Percentiles rank a stretch among this genome's conserved stretches.
These are phyloP conservation scores for Lepidium sativum DNA, from an alignment of 345 rosid species.

Conservation along the genomic window DNA sequence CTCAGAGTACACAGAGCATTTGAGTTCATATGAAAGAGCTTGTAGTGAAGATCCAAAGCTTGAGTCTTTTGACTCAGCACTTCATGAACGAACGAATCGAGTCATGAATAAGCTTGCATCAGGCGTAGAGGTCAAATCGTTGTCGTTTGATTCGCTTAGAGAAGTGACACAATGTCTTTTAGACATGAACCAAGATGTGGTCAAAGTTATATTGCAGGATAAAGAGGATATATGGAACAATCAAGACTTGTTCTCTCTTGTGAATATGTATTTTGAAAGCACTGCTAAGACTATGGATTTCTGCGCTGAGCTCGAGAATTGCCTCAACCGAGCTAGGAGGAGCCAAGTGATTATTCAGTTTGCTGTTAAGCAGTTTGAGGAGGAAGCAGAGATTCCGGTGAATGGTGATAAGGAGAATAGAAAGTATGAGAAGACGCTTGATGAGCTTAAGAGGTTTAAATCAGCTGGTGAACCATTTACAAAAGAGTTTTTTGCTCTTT, in stretches of 20 bases:
- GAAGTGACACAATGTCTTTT: conserved; percentile 64
- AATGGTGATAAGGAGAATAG: conserved; percentile 21
- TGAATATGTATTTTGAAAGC: conserved; percentile 58
- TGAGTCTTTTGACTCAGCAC: conserved; percentile 49
- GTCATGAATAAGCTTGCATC: conserved; percentile 49
- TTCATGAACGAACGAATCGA: conserved; percentile 55
- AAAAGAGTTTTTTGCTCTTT: conserved; percentile 48
- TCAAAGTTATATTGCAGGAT: conserved; percentile 53
- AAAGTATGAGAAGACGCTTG: conserved; percentile 52
- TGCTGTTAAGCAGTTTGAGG: conserved; percentile 55
- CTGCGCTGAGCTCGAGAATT: conserved; percentile 59
- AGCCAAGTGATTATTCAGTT: conserved; percentile 60
- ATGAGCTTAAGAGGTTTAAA: conserved; percentile 57
- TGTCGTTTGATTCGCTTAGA: conserved; percentile 69
- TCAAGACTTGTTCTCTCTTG: conserved; percentile 49
- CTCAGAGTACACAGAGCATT: conserved; percentile 34
- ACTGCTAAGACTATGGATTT: conserved; percentile 62
- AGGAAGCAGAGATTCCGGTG: conserved; percentile 28
- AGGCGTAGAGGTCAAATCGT: conserved; percentile 44
- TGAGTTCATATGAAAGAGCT: conserved; percentile 65
- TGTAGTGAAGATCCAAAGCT: conserved; percentile 64
- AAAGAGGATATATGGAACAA: conserved; percentile 74
- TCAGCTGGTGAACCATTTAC: conserved; percentile 62
- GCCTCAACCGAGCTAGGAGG: conserved; percentile 56
- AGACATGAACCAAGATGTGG: conserved; percentile 82